Conservation (phyloP, 1,139 yeast species). For the Zhuliangozyma blackwelliae region DNA sequence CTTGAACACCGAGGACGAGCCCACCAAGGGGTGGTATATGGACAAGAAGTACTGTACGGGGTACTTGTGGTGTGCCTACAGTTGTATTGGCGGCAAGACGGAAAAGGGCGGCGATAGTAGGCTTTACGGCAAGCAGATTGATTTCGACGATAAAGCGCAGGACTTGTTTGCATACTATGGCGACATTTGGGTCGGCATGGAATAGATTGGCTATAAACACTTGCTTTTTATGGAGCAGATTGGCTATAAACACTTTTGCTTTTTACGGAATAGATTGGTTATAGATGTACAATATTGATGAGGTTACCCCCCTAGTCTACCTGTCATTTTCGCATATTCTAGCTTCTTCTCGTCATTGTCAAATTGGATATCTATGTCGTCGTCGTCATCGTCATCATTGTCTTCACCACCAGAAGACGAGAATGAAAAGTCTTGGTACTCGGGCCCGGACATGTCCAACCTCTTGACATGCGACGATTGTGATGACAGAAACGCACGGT, state of each 20-base stretch:
- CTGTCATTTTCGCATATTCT: conserved; percentile 3
- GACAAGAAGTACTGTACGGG: conserved; percentile 34
- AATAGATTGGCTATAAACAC: conserved; percentile 1
- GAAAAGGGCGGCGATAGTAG: conserved; percentile 21
- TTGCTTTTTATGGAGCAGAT: too few species aligned
- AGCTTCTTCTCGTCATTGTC: conserved; percentile 5
- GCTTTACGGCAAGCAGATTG: conserved; percentile 21
- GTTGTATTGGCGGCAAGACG: conserved; percentile 33
- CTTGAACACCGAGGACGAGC: conserved; percentile 25
- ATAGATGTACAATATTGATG: too few species aligned
- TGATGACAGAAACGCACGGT: conserved; percentile 1
- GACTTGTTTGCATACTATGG: conserved; percentile 28
- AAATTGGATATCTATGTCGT: conserved; percentile 18
- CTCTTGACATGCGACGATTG: conserved; percentile 1
- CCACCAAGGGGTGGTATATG: conserved; percentile 31
- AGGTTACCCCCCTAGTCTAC: background rate
- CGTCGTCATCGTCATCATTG: conserved; percentile 9
- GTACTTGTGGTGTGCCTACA: conserved; percentile 46
- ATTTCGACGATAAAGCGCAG: conserved; percentile 19
- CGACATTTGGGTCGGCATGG: conserved; percentile 32
- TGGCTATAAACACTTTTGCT: too few species aligned
- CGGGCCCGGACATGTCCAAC: background rate
- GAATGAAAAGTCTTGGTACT: conserved; percentile 1
- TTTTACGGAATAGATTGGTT: too few species aligned
- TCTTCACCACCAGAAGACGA: background rate